Evolutionary conservation across 2,329 filamentous ascomycete genomes (phyloP), one percentile per base, ranked within the genome.

Genomic region (Cytospora piceae): DNA sequence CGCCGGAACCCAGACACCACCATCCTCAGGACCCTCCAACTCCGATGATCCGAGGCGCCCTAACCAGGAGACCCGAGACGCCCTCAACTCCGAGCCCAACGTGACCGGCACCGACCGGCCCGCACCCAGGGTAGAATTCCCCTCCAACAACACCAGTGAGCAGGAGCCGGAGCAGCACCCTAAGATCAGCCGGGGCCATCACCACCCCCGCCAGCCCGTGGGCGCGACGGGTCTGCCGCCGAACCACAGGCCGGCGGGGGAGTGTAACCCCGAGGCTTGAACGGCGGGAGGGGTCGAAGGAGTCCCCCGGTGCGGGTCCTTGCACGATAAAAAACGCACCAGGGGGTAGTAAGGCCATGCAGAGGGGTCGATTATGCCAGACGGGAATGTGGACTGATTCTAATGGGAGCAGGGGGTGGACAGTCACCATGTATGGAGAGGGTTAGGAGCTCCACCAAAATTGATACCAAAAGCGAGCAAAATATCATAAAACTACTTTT

Each of bases 191-290:
- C 66, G 66, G 32, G 66, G 66, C 20, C 66, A 67, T 27, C 66
- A 67, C 58, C 66, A 67, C 51, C 66, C 66, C 11, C 66, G 66
- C 20, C 66, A 67, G 54, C 62, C 62, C 37, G 66, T 63, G n/a
- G 66, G 58, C 49, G 66, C 58, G 9, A 63, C 63, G 20, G 66
- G 65, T 1, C 27, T 37, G 5, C 58, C 65, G 29, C 53, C 61
- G 6, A 64, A 61, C 42, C 65, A 64, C 58, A 27, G 34, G 52
- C 54, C 37, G 42, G 54, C 37, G 15, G 46, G 39, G 42, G 54
- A 51, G 15, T 58, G 53, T 29, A 46, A 6, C 3, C 20, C 49
- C 15, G n/a, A 12, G 9, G 34, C 9, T n/a, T n/a, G n/a, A n/a
- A n/a, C 34, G 54, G 32, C 1, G 22, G 5, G 14, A 34, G 11